Percentiles rank a stretch among this genome's conserved stretches.
phyloP scores from a whole-genome alignment of 75 land plant species.

The Ceratopteris richardii region DNA sequence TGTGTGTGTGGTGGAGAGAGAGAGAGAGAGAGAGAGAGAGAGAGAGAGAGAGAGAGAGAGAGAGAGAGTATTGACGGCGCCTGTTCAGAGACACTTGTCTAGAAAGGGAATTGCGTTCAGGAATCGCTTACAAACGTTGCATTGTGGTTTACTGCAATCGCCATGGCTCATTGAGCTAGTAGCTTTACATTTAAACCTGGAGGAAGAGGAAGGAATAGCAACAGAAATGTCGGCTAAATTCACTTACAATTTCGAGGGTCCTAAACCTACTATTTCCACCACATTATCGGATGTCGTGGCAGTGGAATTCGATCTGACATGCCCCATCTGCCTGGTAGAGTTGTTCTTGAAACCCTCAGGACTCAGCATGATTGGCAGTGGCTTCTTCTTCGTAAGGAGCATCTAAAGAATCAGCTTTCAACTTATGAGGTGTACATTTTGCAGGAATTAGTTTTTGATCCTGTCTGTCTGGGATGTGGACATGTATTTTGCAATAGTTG shows the following conservation, averaged over 20 bases:
- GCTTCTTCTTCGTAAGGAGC: too few species aligned
- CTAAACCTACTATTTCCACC: constrained; percentile 36
- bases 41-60: too few species aligned
- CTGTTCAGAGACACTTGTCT: too few species aligned
- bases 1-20: constrained; percentile 85
- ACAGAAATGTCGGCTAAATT: constrained; percentile 17
- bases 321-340: too few species aligned
- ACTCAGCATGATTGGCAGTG: too few species aligned
- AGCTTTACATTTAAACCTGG: constrained; percentile 63
- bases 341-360: too few species aligned
- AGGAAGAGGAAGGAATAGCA: too few species aligned
- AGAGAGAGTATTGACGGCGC: too few species aligned
- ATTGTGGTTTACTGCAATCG: constrained; percentile 67
- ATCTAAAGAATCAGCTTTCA: too few species aligned
- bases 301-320: constrained; percentile 55
- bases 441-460: constrained; percentile 57
- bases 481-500: constrained; percentile 77
- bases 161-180: constrained; percentile 75
- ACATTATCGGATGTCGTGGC: constrained; percentile 43
- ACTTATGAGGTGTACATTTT: too few species aligned
- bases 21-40: too few species aligned
- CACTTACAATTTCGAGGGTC: constrained; percentile 40
- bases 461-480: constrained; percentile 62
- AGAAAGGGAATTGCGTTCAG: constrained; percentile 56
- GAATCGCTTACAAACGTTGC: constrained; percentile 48